Evolutionary conservation across 306 rosid genomes (phyloP), one percentile per base, ranked within the genome.

Genomic region (Sphenostylis stenocarpa): DNA sequence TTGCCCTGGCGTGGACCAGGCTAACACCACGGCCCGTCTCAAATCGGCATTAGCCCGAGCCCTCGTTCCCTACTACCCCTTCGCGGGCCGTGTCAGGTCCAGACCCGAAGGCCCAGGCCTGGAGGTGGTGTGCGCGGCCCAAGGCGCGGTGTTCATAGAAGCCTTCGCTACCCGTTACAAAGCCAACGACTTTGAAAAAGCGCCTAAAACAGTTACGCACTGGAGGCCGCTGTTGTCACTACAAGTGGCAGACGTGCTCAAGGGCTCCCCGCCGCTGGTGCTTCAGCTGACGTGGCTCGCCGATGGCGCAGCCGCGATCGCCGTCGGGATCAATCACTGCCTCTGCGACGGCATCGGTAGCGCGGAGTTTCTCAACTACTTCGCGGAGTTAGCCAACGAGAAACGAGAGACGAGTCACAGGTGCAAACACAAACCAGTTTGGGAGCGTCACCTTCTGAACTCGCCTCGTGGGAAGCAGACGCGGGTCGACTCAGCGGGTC

Each of bases 351-450:
- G 65, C 11, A 58, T 58, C 20, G 65, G 65, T 2, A 58, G 65
- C 38, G 65, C 39, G 19, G 65, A 58, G 65, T 58, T 58, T 58
- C 65, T 58, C 29, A 58, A 58, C 65, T 3, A 58, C 20, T 58
- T 58, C 65, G 65, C 65, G 2, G 65, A 58, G 38, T 14, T 58
- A 3, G 39, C 65, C 1, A 58, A 15, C 38, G 63, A 24, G 2
- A 56, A 12, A 55, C 61, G 3, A 7, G 64, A 52, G 58, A 41
- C 15, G 47, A 41, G 47, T 41, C 3, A 41, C 47, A 38, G 11
- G 43, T 3, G 43, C 43, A 41, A 11, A 12, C 47, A 41, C 15
- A 41, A 41, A 41, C 38, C 65, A 0, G 20, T 58, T 0, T 58
- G 65, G 65, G 65, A 58, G 38, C 65, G 65, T 28, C 65, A 58